Conservation (phyloP, 345 rosid species). For the Eucalyptus fibrosa region DNA sequence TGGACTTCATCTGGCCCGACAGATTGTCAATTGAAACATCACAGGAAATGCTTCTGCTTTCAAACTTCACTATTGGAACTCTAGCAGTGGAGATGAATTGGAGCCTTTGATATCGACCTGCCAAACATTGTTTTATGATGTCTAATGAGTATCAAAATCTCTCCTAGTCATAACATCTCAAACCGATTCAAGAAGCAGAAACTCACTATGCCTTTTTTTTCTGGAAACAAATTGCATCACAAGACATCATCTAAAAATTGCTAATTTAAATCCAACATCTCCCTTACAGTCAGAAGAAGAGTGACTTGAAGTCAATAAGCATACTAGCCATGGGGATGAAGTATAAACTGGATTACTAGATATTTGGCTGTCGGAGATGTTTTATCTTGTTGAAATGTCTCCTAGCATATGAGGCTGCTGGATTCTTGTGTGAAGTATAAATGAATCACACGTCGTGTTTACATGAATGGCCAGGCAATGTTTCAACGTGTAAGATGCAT, state of each 20-base stretch:
- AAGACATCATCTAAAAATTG: background rate
- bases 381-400: background rate
- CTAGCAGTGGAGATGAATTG: slow-evolving; percentile 48
- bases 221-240: background rate
- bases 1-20: slow-evolving; percentile 68
- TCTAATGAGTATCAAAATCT: background rate
- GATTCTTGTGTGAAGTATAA: background rate
- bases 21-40: slow-evolving; percentile 81
- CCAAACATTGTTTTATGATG: background rate
- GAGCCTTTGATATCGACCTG: slow-evolving; percentile 44
- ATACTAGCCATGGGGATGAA: background rate
- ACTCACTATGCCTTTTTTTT: background rate
- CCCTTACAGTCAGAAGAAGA: background rate
- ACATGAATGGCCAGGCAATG: background rate
- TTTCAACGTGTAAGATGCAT: background rate
- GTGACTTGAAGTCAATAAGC: background rate
- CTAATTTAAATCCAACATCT: background rate
- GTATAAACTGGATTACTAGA: background rate
- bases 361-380: background rate
- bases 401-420: background rate
- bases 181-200: background rate
- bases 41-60: slow-evolving; percentile 54
- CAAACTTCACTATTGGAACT: slow-evolving; percentile 77
- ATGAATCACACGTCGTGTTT: background rate
- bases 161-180: background rate